Conservation (phyloP, 2,329 filamentous ascomycete species). For the Ilyonectria sp. region DNA sequence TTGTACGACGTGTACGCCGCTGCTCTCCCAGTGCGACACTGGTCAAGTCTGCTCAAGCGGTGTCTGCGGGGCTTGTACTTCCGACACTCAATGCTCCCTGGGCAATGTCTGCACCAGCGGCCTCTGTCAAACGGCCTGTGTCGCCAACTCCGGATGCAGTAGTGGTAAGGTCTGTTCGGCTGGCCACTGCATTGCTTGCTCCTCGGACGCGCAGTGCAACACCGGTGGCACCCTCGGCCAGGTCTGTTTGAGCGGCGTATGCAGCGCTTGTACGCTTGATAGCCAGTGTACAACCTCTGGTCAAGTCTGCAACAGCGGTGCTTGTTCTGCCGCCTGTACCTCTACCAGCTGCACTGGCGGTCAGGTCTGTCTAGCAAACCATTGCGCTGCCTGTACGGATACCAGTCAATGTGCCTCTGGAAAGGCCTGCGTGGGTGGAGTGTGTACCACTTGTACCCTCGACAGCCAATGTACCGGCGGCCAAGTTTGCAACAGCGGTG, state of each 20-base stretch:
- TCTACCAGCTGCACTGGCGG: not conserved
- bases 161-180: not conserved
- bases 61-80: conserved; percentile 16
- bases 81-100: conserved; percentile 15
- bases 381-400: not conserved
- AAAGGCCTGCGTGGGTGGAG: not conserved
- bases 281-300: not conserved
- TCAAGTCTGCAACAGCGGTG: not conserved
- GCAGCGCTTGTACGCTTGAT: not conserved
- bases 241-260: not conserved
- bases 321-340: not conserved
- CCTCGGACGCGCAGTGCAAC: not conserved
- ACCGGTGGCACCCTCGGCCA: not conserved
- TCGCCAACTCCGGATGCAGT: conserved; percentile 2
- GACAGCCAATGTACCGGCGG: not conserved
- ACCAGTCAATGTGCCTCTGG: not conserved
- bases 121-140: conserved; percentile 20
- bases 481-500: not conserved
- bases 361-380: not conserved
- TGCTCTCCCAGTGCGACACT: conserved; percentile 22
- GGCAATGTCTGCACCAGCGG: conserved; percentile 22
- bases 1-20: conserved; percentile 24
- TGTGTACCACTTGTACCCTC: not conserved
- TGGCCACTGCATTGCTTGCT: not conserved
- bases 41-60: conserved; percentile 27